Evolutionary conservation across 805 yeast species (phyloP), one percentile per base, ranked within the genome.

Genomic region (Yarrowia bubula): DNA sequence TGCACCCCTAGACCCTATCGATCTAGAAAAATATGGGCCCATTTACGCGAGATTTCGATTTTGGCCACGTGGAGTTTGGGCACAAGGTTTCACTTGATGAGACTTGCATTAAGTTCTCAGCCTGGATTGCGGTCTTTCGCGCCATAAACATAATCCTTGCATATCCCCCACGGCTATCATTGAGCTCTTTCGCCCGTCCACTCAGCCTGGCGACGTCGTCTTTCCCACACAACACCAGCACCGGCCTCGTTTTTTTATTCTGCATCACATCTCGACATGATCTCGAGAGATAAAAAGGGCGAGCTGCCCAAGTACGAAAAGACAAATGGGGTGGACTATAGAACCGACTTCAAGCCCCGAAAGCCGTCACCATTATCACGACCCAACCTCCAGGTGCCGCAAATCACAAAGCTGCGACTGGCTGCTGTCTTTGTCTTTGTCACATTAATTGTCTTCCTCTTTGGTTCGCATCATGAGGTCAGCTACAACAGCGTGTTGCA

Each of bases 51-150:
- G n/a, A 22, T 46, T 47, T 31, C 28, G 31, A 17, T 33, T n/a
- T 14, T 33, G 65, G 39, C 48, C 42, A 61, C 65, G 65, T 51
- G 51, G 41, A 33, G 63, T 35, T 33, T 18, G 38, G 28, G 15
- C 32, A 46, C 51, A 22, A 41, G 35, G 57, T 46, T 35, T 35
- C 8, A 32, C 33, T n/a, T 60, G 3, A 33, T 46, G 33, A 44
- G 58, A 37, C 58, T 18, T 37, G 43, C 58, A 37, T 51, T 51
- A 51, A 38, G 58, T 51, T 51, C 58, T 51, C 58, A 51, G 58
- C 58, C 58, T 51, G 58, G 58, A 51, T 51, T 51, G 58, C 58
- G 58, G 58, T 38, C 58, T 51, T 51, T 51, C 58, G 58, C 35
- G 58, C 58, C 58, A 51, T 51, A 51, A 50, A 51, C 58, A 37